Conservation (phyloP, 1,139 yeast genomes). For the Suhomyces kunorum region DNA sequence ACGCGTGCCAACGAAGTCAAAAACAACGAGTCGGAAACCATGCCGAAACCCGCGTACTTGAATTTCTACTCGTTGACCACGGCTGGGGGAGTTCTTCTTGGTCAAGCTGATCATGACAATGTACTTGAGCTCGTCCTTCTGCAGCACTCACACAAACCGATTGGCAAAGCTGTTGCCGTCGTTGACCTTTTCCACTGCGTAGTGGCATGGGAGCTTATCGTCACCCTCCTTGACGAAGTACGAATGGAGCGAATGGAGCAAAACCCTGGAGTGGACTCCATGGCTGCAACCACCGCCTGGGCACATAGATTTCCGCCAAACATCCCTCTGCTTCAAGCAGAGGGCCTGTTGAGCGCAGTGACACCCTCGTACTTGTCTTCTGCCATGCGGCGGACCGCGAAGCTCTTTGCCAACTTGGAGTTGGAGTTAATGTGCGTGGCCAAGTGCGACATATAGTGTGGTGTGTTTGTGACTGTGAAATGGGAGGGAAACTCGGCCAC, state of each 20-base stretch:
- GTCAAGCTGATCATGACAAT: slow-evolving; percentile 39
- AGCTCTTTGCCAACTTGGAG: slow-evolving; percentile 9
- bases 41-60: slow-evolving; percentile 30
- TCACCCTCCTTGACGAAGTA: slow-evolving; percentile 44
- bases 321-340: slow-evolving; percentile 37
- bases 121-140: slow-evolving; percentile 32
- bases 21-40: slow-evolving; percentile 39
- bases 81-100: slow-evolving; percentile 32
- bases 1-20: slow-evolving; percentile 33
- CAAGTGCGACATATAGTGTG: slow-evolving; percentile 1
- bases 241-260: slow-evolving; percentile 47
- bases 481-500: background rate
- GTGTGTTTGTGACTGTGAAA: background rate
- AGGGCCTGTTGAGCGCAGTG: slow-evolving; percentile 37
- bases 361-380: slow-evolving; percentile 29
- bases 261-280: slow-evolving; percentile 35
- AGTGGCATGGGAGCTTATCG: slow-evolving; percentile 31
- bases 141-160: slow-evolving; percentile 32
- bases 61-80: slow-evolving; percentile 19
- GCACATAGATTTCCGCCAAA: slow-evolving; percentile 48
- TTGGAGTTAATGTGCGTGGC: background rate
- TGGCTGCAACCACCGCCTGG: slow-evolving; percentile 45
- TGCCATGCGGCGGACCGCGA: slow-evolving; percentile 15
- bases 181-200: slow-evolving; percentile 33
- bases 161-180: slow-evolving; percentile 38